Evolutionary conservation across 768 basidiomycete species (phyloP).

Genomic region (Arthromyces matolae): DNA sequence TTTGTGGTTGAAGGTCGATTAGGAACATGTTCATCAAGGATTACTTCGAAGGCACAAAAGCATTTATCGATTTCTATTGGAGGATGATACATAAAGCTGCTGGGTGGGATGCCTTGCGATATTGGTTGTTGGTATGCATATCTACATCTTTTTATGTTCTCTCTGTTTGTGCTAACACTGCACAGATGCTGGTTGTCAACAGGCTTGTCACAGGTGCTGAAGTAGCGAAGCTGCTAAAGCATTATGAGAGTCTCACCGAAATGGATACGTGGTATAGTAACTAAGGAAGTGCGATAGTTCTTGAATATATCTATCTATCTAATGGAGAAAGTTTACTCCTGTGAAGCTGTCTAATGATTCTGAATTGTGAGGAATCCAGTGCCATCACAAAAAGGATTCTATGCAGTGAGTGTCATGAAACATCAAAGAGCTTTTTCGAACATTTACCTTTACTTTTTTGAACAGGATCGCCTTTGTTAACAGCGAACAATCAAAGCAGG

Average conservation of each 20-base stretch:
- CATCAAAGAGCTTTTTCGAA: too few relatives aligned
- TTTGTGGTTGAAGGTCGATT: not conserved
- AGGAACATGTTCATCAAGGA: conserved; percentile 55
- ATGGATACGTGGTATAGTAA: conserved; percentile 41
- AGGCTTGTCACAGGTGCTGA: conserved; percentile 50
- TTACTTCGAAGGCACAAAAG: conserved; percentile 48
- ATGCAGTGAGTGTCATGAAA: too few relatives aligned
- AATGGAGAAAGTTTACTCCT: too few relatives aligned
- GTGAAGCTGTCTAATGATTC: too few relatives aligned
- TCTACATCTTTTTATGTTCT: not conserved
- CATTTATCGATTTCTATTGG: conserved; percentile 62
- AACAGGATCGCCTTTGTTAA: too few relatives aligned
- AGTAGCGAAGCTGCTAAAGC: conserved; percentile 45
- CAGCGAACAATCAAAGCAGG: too few relatives aligned
- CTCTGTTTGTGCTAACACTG: not conserved
- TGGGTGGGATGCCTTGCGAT: conserved; percentile 60
- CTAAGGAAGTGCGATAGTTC: too few relatives aligned
- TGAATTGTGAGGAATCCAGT: too few relatives aligned
- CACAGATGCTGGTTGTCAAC: conserved; percentile 52
- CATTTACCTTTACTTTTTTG: too few relatives aligned
- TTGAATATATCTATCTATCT: too few relatives aligned
- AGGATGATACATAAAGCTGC: conserved; percentile 65
- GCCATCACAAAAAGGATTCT: too few relatives aligned
- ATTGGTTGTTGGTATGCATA: conserved; percentile 50
- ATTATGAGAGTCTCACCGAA: conserved; percentile 53